A percentile compares a stretch with the other conserved stretches of the same genome.
These are phyloP conservation scores for Laguncularia racemosa DNA, from an alignment of 345 rosid genomes.

Conservation along the genomic window DNA sequence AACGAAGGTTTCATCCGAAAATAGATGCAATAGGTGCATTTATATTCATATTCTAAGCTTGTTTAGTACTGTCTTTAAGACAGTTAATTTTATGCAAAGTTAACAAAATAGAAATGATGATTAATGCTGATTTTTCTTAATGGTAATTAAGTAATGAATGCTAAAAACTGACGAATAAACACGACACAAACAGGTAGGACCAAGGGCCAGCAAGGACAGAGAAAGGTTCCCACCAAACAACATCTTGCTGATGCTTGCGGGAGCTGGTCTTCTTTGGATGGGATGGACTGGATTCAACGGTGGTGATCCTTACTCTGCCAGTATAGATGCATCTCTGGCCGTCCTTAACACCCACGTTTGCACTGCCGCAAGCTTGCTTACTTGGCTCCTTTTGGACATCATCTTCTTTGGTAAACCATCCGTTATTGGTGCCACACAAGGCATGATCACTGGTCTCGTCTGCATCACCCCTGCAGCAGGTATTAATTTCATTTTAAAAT, in stretches of 20 bases:
- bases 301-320: conserved; percentile 49
- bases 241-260: conserved; percentile 56
- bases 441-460: conserved; percentile 60
- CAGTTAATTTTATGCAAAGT: too few species aligned
- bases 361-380: conserved; percentile 60
- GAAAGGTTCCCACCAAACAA: conserved; percentile 66
- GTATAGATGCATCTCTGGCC: conserved; percentile 52
- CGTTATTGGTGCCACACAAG: conserved; percentile 57
- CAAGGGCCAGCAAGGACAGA: conserved; percentile 54
- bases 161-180: too few species aligned
- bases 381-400: conserved; percentile 65
- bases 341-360: conserved; percentile 69
- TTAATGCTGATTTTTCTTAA: too few species aligned
- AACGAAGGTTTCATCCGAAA: too few species aligned
- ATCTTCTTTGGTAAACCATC: conserved; percentile 60
- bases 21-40: too few species aligned
- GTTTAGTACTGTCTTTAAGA: too few species aligned
- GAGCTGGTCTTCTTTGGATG: conserved; percentile 69
- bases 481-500: too few species aligned
- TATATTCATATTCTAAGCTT: too few species aligned
- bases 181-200: conserved; percentile 34
- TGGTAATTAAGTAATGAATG: too few species aligned
- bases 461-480: conserved; percentile 64
- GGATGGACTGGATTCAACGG: conserved; percentile 77
- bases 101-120: too few species aligned